Evolutionary conservation across 1,284 basidiomycete species (phyloP), one percentile per base, ranked within the genome.

Genomic region (Apiotrichum gamsii): DNA sequence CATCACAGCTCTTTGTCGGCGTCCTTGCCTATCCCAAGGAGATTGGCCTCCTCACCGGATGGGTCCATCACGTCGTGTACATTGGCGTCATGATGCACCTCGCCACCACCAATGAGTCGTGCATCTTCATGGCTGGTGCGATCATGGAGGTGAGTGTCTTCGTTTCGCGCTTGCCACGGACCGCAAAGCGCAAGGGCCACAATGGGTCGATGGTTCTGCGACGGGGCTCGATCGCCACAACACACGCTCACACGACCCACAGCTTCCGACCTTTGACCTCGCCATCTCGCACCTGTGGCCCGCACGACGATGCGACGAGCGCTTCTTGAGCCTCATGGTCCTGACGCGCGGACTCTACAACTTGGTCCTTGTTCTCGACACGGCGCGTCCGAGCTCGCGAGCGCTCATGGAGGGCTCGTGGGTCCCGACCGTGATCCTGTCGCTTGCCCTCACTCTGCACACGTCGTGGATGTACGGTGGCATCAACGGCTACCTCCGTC

Each of bases 51-150:
- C 59, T 80, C 19, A 80, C 79, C 1, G 81, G 81, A 6, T 82
- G 81, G 81, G 65, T 80, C 21, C 81, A 82, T 55, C 81, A 82
- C 60, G 64, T 70, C 57, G 62, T 76, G 10, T 82, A 82, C 58
- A 64, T 80, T 32, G 62, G 70, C 23, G 61, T 82, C 16, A 76
- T 79, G 51, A 69, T 78, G 36, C 65, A 76, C 54, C 61, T 76
- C 2, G 62, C 76, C 18, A 65, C 72, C 30, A 55, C 60, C 6
- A 61, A 56, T 3, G 76, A 75, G 72, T 62, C 74, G 4, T 74
- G 77, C 39, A 65, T 81, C 14, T 82, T 82, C 56, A 69, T 75
- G 37, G 56, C 78, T 11, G 74, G 65, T 5, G 72, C 74, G 3
- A 54, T 75, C 30, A 81, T 82, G 81, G 81, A 82, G 54, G 67